A percentile compares a stretch with the other conserved stretches of the same genome.
Conservation (phyloP, 371 early-diverging fungal species). For the Mucor irregularis region DNA sequence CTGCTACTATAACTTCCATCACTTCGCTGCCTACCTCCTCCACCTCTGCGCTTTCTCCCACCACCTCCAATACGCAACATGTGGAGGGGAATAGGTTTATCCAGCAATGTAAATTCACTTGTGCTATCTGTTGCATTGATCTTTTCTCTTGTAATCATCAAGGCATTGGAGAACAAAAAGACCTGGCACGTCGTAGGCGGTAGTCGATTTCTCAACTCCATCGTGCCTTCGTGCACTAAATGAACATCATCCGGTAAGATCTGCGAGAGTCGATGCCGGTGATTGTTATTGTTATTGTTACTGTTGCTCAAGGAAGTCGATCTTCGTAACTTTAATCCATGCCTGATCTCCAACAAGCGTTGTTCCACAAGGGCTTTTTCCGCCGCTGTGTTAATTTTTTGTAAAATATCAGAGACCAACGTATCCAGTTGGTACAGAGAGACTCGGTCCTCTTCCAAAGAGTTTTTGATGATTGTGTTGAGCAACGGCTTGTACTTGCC, state of each 20-base stretch:
- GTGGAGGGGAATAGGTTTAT: slow-evolving; percentile 10
- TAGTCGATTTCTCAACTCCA: background rate
- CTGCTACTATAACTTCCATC: too few species aligned
- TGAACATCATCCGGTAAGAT: slow-evolving; percentile 10
- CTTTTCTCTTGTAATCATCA: slow-evolving; percentile 9
- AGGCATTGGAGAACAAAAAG: slow-evolving; percentile 6
- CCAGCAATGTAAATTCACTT: slow-evolving; percentile 9
- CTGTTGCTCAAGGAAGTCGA: background rate
- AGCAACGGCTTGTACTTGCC: slow-evolving; percentile 6
- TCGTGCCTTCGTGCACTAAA: slow-evolving; percentile 8
- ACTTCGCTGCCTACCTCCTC: too few species aligned
- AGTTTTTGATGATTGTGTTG: slow-evolving; percentile 8
- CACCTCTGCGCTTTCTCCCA: too few species aligned
- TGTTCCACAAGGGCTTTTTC: slow-evolving; percentile 14
- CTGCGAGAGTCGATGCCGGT: slow-evolving; percentile 1
- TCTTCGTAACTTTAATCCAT: background rate
- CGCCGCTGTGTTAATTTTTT: slow-evolving; percentile 21
- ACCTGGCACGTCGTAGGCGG: slow-evolving; percentile 10
- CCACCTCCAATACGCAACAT: slow-evolving; percentile 10
- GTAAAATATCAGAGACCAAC: background rate
- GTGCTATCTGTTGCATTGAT: background rate
- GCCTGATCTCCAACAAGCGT: slow-evolving; percentile 10
- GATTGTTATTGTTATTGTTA: background rate
- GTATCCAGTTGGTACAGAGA: background rate
- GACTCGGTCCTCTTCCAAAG: background rate